Conservation (phyloP, 495 filamentous ascomycete genomes). For the Hypoxylon lienhwacheense region DNA sequence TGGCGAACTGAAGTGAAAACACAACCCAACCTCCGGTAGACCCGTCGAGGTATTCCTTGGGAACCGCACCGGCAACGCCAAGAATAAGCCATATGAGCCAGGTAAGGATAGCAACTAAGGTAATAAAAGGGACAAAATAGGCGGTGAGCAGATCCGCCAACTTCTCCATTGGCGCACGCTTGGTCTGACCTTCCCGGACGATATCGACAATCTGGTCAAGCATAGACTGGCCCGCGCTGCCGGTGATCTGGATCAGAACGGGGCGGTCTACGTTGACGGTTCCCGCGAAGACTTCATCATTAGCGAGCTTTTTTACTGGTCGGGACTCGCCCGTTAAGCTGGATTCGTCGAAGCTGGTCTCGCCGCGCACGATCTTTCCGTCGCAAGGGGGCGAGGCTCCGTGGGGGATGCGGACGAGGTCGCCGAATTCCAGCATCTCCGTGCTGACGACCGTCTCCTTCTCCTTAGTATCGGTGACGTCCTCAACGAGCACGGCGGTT, state of each 20-base stretch:
- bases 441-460: slow-evolving; percentile 53
- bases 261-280: slow-evolving; percentile 81
- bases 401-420: slow-evolving; percentile 73
- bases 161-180: slow-evolving; percentile 82
- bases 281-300: slow-evolving; percentile 78
- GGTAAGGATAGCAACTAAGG: slow-evolving; percentile 75
- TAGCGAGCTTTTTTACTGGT: slow-evolving; percentile 67
- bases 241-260: slow-evolving; percentile 68
- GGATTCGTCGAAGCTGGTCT: slow-evolving; percentile 81
- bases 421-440: slow-evolving; percentile 83
- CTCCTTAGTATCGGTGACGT: slow-evolving; percentile 40
- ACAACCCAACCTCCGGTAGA: slow-evolving; percentile 77
- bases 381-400: slow-evolving; percentile 87
- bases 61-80: slow-evolving; percentile 68
- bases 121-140: slow-evolving; percentile 88
- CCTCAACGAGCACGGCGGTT: slow-evolving; percentile 70
- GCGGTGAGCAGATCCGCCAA: slow-evolving; percentile 81
- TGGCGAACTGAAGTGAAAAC: slow-evolving; percentile 89
- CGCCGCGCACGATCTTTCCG: slow-evolving; percentile 66
- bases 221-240: slow-evolving; percentile 77
- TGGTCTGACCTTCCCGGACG: slow-evolving; percentile 88
- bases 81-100: slow-evolving; percentile 83
- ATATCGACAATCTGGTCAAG: slow-evolving; percentile 88
- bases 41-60: slow-evolving; percentile 65
- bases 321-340: slow-evolving; percentile 88